Percentiles rank a stretch among this genome's conserved stretches.
Conservation (phyloP, 176 grass and related monocot species). For the Triticum aestivum region DNA sequence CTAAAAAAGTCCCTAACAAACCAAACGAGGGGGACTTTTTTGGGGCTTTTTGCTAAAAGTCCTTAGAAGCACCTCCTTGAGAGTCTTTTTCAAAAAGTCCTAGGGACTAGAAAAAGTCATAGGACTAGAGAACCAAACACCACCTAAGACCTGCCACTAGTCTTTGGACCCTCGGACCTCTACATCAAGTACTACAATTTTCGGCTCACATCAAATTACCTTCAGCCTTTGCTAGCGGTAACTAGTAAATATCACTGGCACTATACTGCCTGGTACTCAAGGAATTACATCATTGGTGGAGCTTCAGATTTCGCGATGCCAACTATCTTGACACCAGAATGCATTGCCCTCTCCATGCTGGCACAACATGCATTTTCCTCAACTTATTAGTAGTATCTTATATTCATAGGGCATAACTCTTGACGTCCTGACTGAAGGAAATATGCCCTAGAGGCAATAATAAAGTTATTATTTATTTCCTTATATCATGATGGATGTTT, state of each 20-base stretch:
- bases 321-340: not conserved
- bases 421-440: too few relatives aligned
- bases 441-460: too few relatives aligned
- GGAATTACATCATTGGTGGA: not conserved
- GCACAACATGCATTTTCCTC: not conserved
- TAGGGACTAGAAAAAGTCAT: too few relatives aligned
- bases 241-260: not conserved
- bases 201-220: not conserved
- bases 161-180: not conserved
- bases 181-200: not conserved
- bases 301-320: not conserved
- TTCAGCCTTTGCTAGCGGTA: not conserved
- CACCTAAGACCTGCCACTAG: not conserved
- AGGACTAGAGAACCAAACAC: too few relatives aligned
- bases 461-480: too few relatives aligned
- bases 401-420: not conserved
- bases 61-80: too few relatives aligned
- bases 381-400: not conserved
- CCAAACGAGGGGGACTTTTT: too few relatives aligned
- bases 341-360: not conserved
- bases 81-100: too few relatives aligned
- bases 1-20: too few relatives aligned
- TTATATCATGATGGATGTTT: too few relatives aligned
- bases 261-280: not conserved
- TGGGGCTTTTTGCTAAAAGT: too few relatives aligned